These are phyloP conservation scores for Calonectria hawksworthii DNA, from an alignment of 2,329 filamentous ascomycete genomes.

Conservation along the genomic window DNA sequence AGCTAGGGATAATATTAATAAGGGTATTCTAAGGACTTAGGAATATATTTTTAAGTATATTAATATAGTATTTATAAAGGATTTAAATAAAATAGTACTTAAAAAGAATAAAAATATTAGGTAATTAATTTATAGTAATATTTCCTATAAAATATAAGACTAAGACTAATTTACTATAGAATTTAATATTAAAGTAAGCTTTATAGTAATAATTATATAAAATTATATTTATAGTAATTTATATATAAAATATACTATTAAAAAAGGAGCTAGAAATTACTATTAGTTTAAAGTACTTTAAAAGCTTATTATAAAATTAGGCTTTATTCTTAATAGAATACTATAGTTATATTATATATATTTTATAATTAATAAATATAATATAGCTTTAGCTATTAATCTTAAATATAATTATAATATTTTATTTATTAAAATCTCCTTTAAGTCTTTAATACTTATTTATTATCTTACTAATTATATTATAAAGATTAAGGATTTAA, in stretches of 20 bases:
- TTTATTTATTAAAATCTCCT: conserved; percentile 24
- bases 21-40: too few species aligned
- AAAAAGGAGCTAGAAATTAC: conserved; percentile 10
- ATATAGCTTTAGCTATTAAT: background rate
- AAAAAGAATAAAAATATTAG: too few species aligned
- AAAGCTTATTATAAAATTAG: conserved; percentile 8
- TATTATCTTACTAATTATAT: conserved; percentile 6
- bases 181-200: conserved; percentile 15
- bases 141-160: background rate
- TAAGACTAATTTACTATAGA: background rate
- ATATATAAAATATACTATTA: conserved; percentile 15
- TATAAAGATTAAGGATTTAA: background rate
- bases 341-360: background rate
- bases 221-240: background rate
- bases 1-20: too few species aligned
- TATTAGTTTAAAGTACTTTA: background rate
- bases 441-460: conserved; percentile 5
- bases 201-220: background rate
- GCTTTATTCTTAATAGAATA: conserved; percentile 1
- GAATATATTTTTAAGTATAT: too few species aligned
- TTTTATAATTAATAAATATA: conserved; percentile 16
- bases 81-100: too few species aligned
- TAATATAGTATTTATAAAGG: too few species aligned
- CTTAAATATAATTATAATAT: conserved; percentile 23
- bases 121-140: too few species aligned